Evolutionary conservation across 2,329 filamentous ascomycete species (phyloP).

Genomic region (Ophiocordyceps camponoti-rufipedis): DNA sequence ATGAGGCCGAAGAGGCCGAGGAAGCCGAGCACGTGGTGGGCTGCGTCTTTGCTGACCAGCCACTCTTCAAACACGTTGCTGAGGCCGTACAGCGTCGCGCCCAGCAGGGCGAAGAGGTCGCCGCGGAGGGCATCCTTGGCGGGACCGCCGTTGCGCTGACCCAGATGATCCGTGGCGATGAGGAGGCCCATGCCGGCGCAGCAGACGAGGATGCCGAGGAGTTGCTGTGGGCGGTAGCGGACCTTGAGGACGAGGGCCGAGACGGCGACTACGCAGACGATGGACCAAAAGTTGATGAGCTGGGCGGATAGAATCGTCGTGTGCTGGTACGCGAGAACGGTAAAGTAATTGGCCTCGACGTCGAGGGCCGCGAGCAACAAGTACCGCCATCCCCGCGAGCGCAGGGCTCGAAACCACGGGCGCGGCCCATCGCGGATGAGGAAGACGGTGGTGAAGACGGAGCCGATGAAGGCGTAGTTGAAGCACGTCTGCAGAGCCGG

Average conservation of each 20-base stretch:
- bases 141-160: slow-evolving; percentile 49
- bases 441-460: slow-evolving; percentile 67
- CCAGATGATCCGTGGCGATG: slow-evolving; percentile 74
- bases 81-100: slow-evolving; percentile 80
- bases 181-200: slow-evolving; percentile 81
- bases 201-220: slow-evolving; percentile 73
- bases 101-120: slow-evolving; percentile 77
- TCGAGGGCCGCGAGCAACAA: slow-evolving; percentile 84
- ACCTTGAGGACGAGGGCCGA: slow-evolving; percentile 72
- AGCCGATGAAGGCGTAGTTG: slow-evolving; percentile 72
- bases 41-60: slow-evolving; percentile 67
- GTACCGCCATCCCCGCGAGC: slow-evolving; percentile 77
- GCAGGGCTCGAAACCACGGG: slow-evolving; percentile 45
- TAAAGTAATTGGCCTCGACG: slow-evolving; percentile 95
- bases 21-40: slow-evolving; percentile 89
- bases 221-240: slow-evolving; percentile 75
- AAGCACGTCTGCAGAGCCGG: slow-evolving; percentile 93
- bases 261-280: slow-evolving; percentile 74
- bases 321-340: slow-evolving; percentile 81
- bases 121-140: slow-evolving; percentile 66
- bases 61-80: slow-evolving; percentile 90
- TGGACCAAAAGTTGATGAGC: slow-evolving; percentile 97
- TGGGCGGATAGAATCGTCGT: slow-evolving; percentile 87
- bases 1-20: slow-evolving; percentile 73
- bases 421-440: slow-evolving; percentile 63